phyloP scores from a whole-genome alignment of 768 basidiomycete genomes.

The Lentinula edodes region DNA sequence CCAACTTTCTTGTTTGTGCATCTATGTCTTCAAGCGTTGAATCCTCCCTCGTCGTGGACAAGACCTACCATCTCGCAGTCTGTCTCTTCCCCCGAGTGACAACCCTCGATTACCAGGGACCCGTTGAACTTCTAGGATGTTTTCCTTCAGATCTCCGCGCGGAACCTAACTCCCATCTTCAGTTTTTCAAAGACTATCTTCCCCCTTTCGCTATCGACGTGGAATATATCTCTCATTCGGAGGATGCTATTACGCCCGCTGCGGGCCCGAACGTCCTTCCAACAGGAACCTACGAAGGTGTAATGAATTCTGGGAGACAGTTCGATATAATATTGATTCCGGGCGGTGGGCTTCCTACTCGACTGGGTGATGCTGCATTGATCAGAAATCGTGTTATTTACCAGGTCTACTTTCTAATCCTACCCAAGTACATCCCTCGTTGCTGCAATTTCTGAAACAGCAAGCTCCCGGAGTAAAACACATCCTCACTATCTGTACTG shows the following conservation, averaged over 20 bases:
- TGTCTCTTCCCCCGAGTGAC: conserved; percentile 26
- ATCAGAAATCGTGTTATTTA: neutral
- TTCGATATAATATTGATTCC: conserved; percentile 25
- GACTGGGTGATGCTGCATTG: too few relatives aligned
- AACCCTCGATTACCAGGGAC: conserved; percentile 25
- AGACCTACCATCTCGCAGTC: conserved; percentile 18
- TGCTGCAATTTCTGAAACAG: conserved; percentile 19
- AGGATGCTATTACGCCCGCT: conserved; percentile 15
- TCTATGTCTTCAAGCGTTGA: neutral
- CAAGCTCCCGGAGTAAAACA: conserved; percentile 24
- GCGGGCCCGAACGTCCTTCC: conserved; percentile 15
- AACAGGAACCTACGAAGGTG: conserved; percentile 18
- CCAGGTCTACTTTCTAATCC: neutral
- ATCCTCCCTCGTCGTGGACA: neutral
- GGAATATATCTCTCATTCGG: conserved; percentile 16
- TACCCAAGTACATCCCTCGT: conserved; percentile 1
- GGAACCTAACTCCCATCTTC: conserved; percentile 1
- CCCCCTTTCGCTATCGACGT: conserved; percentile 14
- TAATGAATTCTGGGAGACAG: conserved; percentile 13
- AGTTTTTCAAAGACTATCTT: neutral
- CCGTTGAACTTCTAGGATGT: conserved; percentile 23
- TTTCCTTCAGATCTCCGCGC: conserved; percentile 11
- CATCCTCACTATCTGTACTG: conserved; percentile 29
- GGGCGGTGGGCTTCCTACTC: conserved; percentile 13
- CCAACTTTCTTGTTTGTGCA: too few relatives aligned